Conservation (phyloP, 139 green algal species). For the Tetradesmus lagerheimii region DNA sequence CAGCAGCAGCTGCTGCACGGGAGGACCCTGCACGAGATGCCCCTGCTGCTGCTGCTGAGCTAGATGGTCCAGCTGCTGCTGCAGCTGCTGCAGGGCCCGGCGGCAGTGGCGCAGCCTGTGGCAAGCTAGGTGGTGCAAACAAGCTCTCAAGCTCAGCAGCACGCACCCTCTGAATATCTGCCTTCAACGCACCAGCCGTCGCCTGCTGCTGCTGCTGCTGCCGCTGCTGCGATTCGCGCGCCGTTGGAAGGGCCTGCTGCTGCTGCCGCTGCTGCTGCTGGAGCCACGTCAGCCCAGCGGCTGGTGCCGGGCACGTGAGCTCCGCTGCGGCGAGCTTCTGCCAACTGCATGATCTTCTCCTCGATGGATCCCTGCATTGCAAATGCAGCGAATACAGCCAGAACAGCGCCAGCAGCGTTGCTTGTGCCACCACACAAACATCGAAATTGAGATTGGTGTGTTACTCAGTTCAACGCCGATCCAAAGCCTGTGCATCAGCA, state of each 20-base stretch:
- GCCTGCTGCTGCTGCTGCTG: background rate
- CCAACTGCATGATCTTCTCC: background rate
- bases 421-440: too few species aligned
- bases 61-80: background rate
- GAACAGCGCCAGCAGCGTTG: too few species aligned
- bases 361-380: background rate
- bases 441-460: too few species aligned
- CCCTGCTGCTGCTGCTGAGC: background rate
- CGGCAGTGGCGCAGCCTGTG: background rate
- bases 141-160: background rate
- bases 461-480: background rate
- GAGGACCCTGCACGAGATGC: background rate
- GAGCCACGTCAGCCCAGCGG: background rate
- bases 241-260: background rate
- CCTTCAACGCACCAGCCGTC: background rate
- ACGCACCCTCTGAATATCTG: background rate
- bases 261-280: constrained; percentile 5
- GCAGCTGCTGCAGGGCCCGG: background rate
- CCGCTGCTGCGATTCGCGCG: background rate
- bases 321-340: constrained; percentile 23
- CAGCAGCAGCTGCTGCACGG: background rate
- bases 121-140: background rate
- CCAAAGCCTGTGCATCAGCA: too few species aligned
- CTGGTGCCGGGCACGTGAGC: constrained; percentile 12
- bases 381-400: too few species aligned